phyloP scores from a whole-genome alignment of 2,329 filamentous ascomycete species.

The Cladobotryum protrusum region DNA sequence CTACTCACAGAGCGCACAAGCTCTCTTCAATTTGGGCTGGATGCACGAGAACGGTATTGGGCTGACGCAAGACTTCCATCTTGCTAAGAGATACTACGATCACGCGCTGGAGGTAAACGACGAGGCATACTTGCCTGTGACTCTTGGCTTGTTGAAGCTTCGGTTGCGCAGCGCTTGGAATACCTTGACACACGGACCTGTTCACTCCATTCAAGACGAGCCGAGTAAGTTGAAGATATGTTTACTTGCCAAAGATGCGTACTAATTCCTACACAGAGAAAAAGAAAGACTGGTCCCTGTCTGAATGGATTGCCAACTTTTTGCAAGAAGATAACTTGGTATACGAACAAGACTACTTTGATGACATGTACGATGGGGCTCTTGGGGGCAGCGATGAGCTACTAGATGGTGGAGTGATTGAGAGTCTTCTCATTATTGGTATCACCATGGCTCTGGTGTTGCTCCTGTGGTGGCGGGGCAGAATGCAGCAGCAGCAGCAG shows the following conservation, averaged over 20 bases:
- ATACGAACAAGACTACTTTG: slow-evolving; percentile 54
- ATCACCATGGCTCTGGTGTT: slow-evolving; percentile 68
- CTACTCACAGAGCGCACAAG: slow-evolving; percentile 85
- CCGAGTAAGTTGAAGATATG: slow-evolving; percentile 53
- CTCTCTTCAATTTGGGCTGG: slow-evolving; percentile 95
- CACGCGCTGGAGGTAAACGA: slow-evolving; percentile 83
- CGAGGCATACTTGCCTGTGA: slow-evolving; percentile 91
- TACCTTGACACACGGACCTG: slow-evolving; percentile 77
- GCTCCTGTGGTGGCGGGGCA: slow-evolving; percentile 75
- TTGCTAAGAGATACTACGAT: slow-evolving; percentile 95
- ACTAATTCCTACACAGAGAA: slow-evolving; percentile 41
- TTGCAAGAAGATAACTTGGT: slow-evolving; percentile 64
- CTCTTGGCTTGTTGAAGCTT: slow-evolving; percentile 79
- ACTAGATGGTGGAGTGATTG: slow-evolving; percentile 72
- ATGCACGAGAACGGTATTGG: slow-evolving; percentile 98
- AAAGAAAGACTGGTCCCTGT: slow-evolving; percentile 68
- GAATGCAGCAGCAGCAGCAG: slow-evolving; percentile 52
- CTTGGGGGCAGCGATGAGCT: slow-evolving; percentile 57
- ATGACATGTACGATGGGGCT: slow-evolving; percentile 48
- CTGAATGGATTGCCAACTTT: slow-evolving; percentile 84
- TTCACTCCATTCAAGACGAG: slow-evolving; percentile 90
- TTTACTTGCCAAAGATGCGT: not conserved
- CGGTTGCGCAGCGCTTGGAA: slow-evolving; percentile 90
- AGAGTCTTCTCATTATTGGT: slow-evolving; percentile 77
- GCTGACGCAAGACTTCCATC: slow-evolving; percentile 89